Evolutionary conservation across 2,329 filamentous ascomycete genomes (phyloP).

Genomic region (Madurella fahalii): DNA sequence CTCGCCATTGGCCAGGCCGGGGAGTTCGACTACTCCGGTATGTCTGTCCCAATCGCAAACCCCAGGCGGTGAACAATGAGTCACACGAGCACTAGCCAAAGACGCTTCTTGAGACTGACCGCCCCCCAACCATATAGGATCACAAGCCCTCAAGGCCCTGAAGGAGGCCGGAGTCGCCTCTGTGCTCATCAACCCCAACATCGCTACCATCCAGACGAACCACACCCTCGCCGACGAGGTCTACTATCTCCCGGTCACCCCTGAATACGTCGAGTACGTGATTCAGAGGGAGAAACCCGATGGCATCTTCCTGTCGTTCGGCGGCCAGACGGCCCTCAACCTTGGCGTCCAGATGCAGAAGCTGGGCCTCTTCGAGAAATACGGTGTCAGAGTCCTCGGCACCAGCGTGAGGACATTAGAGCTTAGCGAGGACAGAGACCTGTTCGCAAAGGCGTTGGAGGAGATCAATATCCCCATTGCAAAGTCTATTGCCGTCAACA

Average conservation of each 20-base stretch:
- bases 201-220: conserved; percentile 96
- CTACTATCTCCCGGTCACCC: conserved; percentile 96
- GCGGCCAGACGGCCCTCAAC: conserved; percentile 95
- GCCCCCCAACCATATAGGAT: conserved; percentile 53
- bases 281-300: conserved; percentile 93
- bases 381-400: conserved; percentile 91
- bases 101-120: conserved; percentile 21
- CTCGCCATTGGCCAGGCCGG: conserved; percentile 95
- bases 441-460: conserved; percentile 91
- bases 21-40: conserved; percentile 98
- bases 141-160: conserved; percentile 92
- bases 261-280: conserved; percentile 95
- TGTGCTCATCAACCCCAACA: conserved; percentile 95
- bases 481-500: conserved; percentile 87
- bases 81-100: conserved; percentile 24
- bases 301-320: conserved; percentile 95
- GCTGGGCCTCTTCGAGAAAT: conserved; percentile 91
- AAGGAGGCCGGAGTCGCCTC: conserved; percentile 92
- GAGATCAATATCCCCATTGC: conserved; percentile 98
- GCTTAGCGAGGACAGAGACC: conserved; percentile 90
- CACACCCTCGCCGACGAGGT: conserved; percentile 95
- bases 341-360: conserved; percentile 96
- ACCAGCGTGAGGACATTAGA: conserved; percentile 93
- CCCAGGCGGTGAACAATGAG: conserved; percentile 26
- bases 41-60: conserved; percentile 32